phyloP scores from a whole-genome alignment of 768 basidiomycete species.

The Suillus weaverae region DNA sequence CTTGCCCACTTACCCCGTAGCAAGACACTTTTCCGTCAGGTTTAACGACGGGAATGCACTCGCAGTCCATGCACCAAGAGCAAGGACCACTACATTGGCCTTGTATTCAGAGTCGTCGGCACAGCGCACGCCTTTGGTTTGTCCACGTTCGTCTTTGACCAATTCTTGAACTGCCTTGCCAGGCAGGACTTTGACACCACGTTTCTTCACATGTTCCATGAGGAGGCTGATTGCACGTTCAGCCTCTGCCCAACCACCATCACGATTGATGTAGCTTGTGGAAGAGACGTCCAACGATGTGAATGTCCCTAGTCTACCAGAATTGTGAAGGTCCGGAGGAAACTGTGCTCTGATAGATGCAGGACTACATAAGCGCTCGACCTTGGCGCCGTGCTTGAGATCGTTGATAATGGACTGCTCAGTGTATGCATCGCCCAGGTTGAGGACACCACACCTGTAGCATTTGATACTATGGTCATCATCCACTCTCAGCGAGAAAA shows the following conservation, averaged over 20 bases:
- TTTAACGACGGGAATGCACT: slow-evolving; percentile 65
- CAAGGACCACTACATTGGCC: slow-evolving; percentile 66
- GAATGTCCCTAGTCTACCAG: slow-evolving; percentile 14
- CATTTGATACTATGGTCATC: background rate
- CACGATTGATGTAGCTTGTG: slow-evolving; percentile 68
- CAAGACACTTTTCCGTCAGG: slow-evolving; percentile 53
- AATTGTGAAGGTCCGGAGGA: slow-evolving; percentile 16
- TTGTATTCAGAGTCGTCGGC: slow-evolving; percentile 52
- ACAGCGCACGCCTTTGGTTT: slow-evolving; percentile 61
- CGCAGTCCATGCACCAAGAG: slow-evolving; percentile 85
- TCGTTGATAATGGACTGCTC: slow-evolving; percentile 65
- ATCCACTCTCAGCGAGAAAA: background rate
- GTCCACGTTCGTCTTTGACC: slow-evolving; percentile 36
- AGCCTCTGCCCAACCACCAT: slow-evolving; percentile 87
- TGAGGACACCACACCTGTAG: slow-evolving; percentile 29
- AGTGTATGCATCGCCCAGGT: slow-evolving; percentile 41
- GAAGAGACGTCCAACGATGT: slow-evolving; percentile 26
- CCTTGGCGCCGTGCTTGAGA: slow-evolving; percentile 49
- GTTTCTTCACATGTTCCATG: slow-evolving; percentile 51
- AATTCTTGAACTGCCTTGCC: slow-evolving; percentile 61
- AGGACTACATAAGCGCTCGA: slow-evolving; percentile 32
- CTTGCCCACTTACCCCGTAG: slow-evolving; percentile 71
- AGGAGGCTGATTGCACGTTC: slow-evolving; percentile 59
- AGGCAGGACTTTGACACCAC: slow-evolving; percentile 59
- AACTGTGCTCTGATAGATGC: slow-evolving; percentile 20